Evolutionary conservation across 2,329 filamentous ascomycete species (phyloP).

Genomic region (Bipolaris bicolor): DNA sequence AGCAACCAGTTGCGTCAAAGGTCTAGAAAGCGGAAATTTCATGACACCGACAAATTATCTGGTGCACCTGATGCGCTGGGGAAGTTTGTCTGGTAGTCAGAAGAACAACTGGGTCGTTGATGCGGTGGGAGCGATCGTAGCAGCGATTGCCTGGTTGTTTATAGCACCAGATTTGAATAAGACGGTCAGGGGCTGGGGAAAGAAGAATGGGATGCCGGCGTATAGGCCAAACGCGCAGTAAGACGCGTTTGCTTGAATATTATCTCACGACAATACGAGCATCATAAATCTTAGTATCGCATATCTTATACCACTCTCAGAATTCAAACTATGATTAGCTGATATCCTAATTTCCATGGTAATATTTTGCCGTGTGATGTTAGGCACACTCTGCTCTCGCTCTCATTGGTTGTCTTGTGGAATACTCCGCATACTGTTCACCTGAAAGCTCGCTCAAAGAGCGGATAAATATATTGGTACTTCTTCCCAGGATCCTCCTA

Average conservation of each 20-base stretch:
- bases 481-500: too few species aligned
- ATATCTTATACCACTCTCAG: too few species aligned
- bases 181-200: constrained; percentile 64
- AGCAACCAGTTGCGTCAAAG: constrained; percentile 70
- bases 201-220: constrained; percentile 57
- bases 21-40: constrained; percentile 81
- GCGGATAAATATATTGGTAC: too few species aligned
- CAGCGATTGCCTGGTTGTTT: constrained; percentile 61
- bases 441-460: too few species aligned
- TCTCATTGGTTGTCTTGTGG: too few species aligned
- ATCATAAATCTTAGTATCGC: too few species aligned
- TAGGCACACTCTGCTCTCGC: too few species aligned
- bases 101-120: constrained; percentile 61
- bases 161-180: constrained; percentile 63
- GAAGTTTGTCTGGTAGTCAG: constrained; percentile 58
- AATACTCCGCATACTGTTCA: too few species aligned
- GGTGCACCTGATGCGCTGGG: constrained; percentile 72
- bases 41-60: constrained; percentile 77
- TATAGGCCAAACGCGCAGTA: constrained; percentile 38
- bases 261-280: not conserved
- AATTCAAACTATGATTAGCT: too few species aligned
- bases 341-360: too few species aligned
- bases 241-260: not conserved
- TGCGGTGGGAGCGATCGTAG: constrained; percentile 61
- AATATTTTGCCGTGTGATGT: too few species aligned